These are phyloP conservation scores for Linum trigynum DNA, from an alignment of 345 rosid species.

Conservation along the genomic window DNA sequence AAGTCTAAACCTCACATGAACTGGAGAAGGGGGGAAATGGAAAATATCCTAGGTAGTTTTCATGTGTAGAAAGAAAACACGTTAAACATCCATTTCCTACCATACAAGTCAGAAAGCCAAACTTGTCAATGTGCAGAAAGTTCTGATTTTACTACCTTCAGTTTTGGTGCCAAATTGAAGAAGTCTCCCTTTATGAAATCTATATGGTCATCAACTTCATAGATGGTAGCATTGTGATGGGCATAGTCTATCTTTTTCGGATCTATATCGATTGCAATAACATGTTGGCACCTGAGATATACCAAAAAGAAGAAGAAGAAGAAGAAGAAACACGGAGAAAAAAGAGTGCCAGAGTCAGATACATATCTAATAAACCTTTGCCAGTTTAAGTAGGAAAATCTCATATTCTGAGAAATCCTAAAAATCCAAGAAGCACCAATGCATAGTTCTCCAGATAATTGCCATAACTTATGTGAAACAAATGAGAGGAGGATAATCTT, in stretches of 20 bases:
- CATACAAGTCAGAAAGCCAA: too few species aligned
- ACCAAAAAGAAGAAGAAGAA: slow-evolving; percentile 7
- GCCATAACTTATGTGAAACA: too few species aligned
- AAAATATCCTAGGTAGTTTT: too few species aligned
- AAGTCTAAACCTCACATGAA: too few species aligned
- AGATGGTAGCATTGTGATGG: slow-evolving; percentile 66
- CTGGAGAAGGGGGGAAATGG: too few species aligned
- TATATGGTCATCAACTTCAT: slow-evolving; percentile 64
- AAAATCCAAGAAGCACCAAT: neutral
- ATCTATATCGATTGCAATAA: slow-evolving; percentile 75
- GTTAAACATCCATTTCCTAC: too few species aligned
- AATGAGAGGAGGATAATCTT: neutral
- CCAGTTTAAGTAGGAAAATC: neutral
- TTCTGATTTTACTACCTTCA: slow-evolving; percentile 42
- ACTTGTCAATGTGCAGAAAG: too few species aligned
- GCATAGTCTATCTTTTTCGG: slow-evolving; percentile 73
- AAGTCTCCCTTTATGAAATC: slow-evolving; percentile 75
- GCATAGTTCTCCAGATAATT: too few species aligned
- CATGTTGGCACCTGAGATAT: slow-evolving; percentile 54
- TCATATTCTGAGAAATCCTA: neutral
- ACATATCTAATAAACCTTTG: neutral
- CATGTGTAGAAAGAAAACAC: too few species aligned
- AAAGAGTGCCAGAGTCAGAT: slow-evolving; percentile 5
- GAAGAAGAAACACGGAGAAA: neutral
- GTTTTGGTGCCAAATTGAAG: slow-evolving; percentile 54